These are phyloP conservation scores for Colletotrichum coccodes DNA, from an alignment of 2,329 filamentous ascomycete species.

Conservation along the genomic window DNA sequence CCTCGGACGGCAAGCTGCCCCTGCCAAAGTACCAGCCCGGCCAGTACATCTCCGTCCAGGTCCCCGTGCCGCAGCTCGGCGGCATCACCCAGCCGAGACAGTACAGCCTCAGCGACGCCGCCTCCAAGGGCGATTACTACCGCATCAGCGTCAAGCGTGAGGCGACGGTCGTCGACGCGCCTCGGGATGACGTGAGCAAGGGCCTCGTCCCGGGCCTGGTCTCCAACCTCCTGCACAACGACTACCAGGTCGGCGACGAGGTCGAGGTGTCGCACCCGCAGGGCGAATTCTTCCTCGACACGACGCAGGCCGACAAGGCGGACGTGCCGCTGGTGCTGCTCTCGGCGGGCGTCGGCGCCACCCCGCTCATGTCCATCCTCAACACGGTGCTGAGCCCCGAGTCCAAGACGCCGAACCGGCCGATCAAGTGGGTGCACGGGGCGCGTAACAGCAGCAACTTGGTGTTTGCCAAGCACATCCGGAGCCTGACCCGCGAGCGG, in stretches of 20 bases:
- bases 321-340: constrained; percentile 70
- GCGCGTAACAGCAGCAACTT: constrained; percentile 60
- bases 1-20: constrained; percentile 61
- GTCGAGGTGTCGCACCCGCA: constrained; percentile 66
- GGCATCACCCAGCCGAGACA: constrained; percentile 77
- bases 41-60: constrained; percentile 76
- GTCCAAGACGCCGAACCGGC: constrained; percentile 46
- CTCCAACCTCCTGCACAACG: constrained; percentile 62
- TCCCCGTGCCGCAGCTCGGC: constrained; percentile 66
- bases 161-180: constrained; percentile 38
- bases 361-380: constrained; percentile 73
- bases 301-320: constrained; percentile 47
- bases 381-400: constrained; percentile 55
- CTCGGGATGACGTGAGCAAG: constrained; percentile 44
- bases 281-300: constrained; percentile 71
- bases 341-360: constrained; percentile 75
- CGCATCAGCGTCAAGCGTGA: constrained; percentile 81
- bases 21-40: constrained; percentile 75
- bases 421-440: constrained; percentile 72
- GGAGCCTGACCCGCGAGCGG: constrained; percentile 51
- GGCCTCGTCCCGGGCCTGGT: constrained; percentile 56
- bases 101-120: constrained; percentile 76
- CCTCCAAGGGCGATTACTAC: constrained; percentile 63
- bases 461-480: constrained; percentile 65
- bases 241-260: constrained; percentile 59